Percentiles rank a stretch among this genome's conserved stretches.
Conservation (phyloP, 345 rosid species). For the Moringa oleifera region DNA sequence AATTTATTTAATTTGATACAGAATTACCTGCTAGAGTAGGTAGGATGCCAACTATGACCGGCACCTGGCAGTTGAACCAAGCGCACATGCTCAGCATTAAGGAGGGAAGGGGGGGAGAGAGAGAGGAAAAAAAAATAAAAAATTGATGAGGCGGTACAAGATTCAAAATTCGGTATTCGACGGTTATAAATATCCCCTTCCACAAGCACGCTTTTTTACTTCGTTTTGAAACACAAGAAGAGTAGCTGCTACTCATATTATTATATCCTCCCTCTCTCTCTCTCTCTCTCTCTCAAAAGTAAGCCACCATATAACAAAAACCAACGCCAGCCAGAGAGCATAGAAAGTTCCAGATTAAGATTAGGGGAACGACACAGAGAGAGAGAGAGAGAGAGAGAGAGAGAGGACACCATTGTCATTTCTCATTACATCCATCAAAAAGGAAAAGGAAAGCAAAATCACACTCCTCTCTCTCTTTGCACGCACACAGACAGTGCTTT, state of each 20-base stretch:
- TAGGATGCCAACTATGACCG: neutral
- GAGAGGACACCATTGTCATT: conserved; percentile 25
- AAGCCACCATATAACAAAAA: conserved; percentile 1
- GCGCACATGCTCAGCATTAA: neutral
- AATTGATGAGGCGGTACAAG: conserved; percentile 18
- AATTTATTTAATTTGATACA: too few species aligned
- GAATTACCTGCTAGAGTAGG: neutral
- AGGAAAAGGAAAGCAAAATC: too few species aligned
- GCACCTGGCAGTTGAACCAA: conserved; percentile 15
- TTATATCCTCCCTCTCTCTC: conserved; percentile 8
- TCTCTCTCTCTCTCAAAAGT: conserved; percentile 9
- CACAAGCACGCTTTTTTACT: neutral
- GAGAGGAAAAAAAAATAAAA: too few species aligned
- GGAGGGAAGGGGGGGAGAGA: too few species aligned
- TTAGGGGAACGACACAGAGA: too few species aligned
- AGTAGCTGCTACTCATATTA: conserved; percentile 20
- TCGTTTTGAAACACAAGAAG: conserved; percentile 22
- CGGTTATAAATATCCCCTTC: neutral
- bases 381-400: too few species aligned
- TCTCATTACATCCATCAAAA: neutral
- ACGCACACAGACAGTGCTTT: conserved; percentile 2
- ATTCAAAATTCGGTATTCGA: conserved; percentile 20
- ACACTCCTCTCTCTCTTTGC: neutral
- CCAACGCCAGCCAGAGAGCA: neutral
- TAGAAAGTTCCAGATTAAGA: conserved; percentile 33